Evolutionary conservation across 805 yeast genomes (phyloP).

Genomic region (Starmerella kuoi): DNA sequence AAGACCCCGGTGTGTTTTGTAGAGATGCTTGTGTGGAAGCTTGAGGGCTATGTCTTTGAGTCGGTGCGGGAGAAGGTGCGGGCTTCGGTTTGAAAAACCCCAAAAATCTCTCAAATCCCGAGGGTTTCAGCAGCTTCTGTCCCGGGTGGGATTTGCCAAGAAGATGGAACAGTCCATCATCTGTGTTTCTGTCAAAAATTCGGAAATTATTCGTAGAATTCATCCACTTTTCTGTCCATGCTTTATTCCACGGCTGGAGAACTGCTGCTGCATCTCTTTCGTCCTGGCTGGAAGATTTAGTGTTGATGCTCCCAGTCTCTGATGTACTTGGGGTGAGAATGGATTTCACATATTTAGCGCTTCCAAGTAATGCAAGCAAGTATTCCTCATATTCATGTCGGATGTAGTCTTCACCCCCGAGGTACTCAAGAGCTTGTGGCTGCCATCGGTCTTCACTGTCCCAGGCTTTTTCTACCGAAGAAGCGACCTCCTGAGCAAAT

Average conservation of each 20-base stretch:
- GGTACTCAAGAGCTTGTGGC: conserved; percentile 38
- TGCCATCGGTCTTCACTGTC: conserved; percentile 32
- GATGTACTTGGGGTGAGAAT: neutral
- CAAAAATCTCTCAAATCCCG: conserved; percentile 14
- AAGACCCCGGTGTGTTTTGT: neutral
- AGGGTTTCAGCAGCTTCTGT: conserved; percentile 10
- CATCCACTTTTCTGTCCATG: conserved; percentile 44
- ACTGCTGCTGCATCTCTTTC: conserved; percentile 24
- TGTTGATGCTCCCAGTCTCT: neutral
- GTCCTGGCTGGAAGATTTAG: neutral
- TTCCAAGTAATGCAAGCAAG: conserved; percentile 58
- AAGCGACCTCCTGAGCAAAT: conserved; percentile 52
- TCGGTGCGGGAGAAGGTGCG: neutral
- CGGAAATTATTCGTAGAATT: conserved; percentile 39
- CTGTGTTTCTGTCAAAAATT: conserved; percentile 46
- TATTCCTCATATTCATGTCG: conserved; percentile 86
- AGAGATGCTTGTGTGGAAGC: neutral
- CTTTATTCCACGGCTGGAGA: conserved; percentile 33
- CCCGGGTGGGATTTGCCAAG: conserved; percentile 17
- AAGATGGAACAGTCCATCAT: conserved; percentile 22
- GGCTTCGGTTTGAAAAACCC: conserved; percentile 11
- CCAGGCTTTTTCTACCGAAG: conserved; percentile 38
- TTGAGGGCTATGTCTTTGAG: too few species aligned
- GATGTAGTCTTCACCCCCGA: conserved; percentile 78
- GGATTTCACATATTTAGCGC: conserved; percentile 45